Conservation (phyloP, 163 green algal genomes). For the Smithsoniella earleae region DNA sequence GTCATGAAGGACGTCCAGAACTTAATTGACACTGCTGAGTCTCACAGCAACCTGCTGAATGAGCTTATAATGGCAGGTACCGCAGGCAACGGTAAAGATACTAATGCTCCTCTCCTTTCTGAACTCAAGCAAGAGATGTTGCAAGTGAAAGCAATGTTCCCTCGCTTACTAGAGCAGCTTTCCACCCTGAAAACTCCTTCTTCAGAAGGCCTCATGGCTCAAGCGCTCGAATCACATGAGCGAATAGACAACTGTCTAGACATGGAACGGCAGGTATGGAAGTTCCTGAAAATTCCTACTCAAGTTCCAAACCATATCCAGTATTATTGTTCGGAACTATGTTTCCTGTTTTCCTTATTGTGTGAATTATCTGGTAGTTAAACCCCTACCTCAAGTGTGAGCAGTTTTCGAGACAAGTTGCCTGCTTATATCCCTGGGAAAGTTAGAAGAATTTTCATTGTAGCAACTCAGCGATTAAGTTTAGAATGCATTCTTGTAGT, state of each 20-base stretch:
- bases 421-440: no score
- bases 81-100: not conserved
- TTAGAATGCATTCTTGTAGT: no score
- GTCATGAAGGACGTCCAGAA: constrained; percentile 27
- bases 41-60: constrained; percentile 20
- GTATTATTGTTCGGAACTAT: no score
- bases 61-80: not conserved
- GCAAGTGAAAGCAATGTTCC: constrained; percentile 28
- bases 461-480: no score
- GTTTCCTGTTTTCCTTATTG: no score
- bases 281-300: not conserved
- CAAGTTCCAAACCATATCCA: no score
- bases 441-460: no score
- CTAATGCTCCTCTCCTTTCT: not conserved
- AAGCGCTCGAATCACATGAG: constrained; percentile 24
- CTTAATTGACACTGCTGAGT: constrained; percentile 25
- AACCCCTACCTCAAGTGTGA: no score
- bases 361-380: no score
- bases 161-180: constrained; percentile 20
- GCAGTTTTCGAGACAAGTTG: no score
- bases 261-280: constrained; percentile 27
- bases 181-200: constrained; percentile 7
- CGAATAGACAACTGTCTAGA: constrained; percentile 21
- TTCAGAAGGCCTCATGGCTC: constrained; percentile 9
- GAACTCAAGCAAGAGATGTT: constrained; percentile 27